phyloP scores from a whole-genome alignment of 179 eudicot species.

The Patellifolia procumbens region DNA sequence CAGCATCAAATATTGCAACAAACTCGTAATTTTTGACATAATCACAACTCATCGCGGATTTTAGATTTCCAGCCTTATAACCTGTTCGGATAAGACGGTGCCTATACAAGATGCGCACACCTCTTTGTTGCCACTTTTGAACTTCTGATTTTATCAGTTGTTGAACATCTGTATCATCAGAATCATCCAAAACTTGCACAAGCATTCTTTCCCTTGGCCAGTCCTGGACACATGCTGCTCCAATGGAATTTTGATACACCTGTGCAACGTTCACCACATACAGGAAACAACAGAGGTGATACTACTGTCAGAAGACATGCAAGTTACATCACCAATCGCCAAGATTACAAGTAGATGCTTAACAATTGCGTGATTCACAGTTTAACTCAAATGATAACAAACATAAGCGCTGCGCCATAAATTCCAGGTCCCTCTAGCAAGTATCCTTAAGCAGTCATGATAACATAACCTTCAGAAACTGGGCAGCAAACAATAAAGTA shows the following conservation, averaged over 20 bases:
- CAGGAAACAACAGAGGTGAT: background rate
- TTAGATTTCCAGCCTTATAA: slow-evolving; percentile 92
- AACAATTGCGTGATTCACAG: background rate
- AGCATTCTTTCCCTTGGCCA: slow-evolving; percentile 97
- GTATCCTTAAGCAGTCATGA: background rate
- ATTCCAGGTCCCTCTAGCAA: background rate
- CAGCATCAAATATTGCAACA: slow-evolving; percentile 94
- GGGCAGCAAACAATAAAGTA: background rate
- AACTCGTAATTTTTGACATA: slow-evolving; percentile 89
- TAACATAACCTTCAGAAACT: background rate
- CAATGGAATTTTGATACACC: slow-evolving; percentile 94
- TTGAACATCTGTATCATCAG: slow-evolving; percentile 77
- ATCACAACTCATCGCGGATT: slow-evolving; percentile 91
- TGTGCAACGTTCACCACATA: slow-evolving; percentile 28
- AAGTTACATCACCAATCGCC: background rate
- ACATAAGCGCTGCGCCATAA: background rate
- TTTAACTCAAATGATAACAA: background rate
- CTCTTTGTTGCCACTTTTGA: slow-evolving; percentile 86
- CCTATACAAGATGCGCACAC: slow-evolving; percentile 74
- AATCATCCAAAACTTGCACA: slow-evolving; percentile 89
- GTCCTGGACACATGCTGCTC: slow-evolving; percentile 70
- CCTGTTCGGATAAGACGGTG: slow-evolving; percentile 93
- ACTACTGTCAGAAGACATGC: slow-evolving; percentile 10
- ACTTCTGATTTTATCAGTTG: slow-evolving; percentile 79
- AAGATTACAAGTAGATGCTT: background rate